Percentiles rank a stretch among this genome's conserved stretches.
Conservation (phyloP, 2,329 filamentous ascomycete genomes). For the Pseudocercospora ulei region DNA sequence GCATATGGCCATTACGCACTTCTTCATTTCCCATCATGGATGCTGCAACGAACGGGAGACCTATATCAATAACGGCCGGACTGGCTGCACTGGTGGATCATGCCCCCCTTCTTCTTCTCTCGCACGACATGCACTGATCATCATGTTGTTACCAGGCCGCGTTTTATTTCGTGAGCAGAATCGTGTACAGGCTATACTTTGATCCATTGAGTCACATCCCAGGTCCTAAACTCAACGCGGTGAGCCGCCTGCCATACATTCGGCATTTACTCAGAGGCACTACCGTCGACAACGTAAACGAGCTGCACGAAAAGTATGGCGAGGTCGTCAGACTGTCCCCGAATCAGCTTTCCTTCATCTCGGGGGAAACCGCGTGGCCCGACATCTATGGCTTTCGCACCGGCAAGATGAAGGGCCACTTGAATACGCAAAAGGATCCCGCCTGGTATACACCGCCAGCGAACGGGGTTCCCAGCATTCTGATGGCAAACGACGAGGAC, state of each 20-base stretch:
- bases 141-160: too few species aligned
- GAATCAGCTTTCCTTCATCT: slow-evolving; percentile 39
- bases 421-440: slow-evolving; percentile 34
- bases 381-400: slow-evolving; percentile 38
- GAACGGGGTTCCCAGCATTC: slow-evolving; percentile 30
- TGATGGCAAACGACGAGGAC: slow-evolving; percentile 33
- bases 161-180: slow-evolving; percentile 17
- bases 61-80: background rate
- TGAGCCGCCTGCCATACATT: slow-evolving; percentile 25
- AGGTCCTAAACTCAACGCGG: slow-evolving; percentile 34
- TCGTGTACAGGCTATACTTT: slow-evolving; percentile 38
- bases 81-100: slow-evolving; percentile 14
- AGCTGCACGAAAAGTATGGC: slow-evolving; percentile 37
- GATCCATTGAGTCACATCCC: slow-evolving; percentile 40
- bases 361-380: slow-evolving; percentile 38
- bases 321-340: slow-evolving; percentile 39
- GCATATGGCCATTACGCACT: too few species aligned
- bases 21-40: slow-evolving; percentile 14
- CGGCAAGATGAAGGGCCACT: slow-evolving; percentile 33
- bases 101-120: background rate
- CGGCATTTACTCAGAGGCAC: slow-evolving; percentile 24
- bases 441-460: slow-evolving; percentile 32
- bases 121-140: too few species aligned
- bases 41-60: background rate
- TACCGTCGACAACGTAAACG: slow-evolving; percentile 37